These are phyloP conservation scores for Saccharomyces jurei DNA, from an alignment of 805 yeast genomes.

Conservation along the genomic window DNA sequence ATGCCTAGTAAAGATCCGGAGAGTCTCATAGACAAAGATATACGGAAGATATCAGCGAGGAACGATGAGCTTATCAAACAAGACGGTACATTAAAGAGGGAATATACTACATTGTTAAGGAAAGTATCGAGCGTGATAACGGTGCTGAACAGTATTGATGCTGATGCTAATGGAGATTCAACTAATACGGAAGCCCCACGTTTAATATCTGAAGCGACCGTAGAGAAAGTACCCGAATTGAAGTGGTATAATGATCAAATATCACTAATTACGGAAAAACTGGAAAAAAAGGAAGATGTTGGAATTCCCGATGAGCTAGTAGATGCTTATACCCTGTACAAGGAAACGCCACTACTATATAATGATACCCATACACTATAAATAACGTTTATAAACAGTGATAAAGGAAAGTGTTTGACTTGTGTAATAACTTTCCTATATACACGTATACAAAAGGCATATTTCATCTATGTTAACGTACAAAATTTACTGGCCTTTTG, in stretches of 20 bases:
- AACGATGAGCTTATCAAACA: conserved; percentile 29
- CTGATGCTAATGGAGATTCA: conserved; percentile 1
- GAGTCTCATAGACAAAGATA: conserved; percentile 6
- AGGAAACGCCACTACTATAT: conserved; percentile 25
- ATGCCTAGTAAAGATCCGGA: neutral
- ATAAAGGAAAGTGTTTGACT: neutral
- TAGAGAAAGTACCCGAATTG: conserved; percentile 19
- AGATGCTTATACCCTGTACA: conserved; percentile 23
- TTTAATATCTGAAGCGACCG: conserved; percentile 11
- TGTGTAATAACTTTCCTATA: neutral
- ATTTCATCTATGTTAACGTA: conserved; percentile 1
- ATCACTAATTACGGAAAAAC: conserved; percentile 4
- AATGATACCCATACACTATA: conserved; percentile 11
- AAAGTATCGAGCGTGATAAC: conserved; percentile 22
- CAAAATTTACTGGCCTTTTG: neutral
- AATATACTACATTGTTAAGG: conserved; percentile 27
- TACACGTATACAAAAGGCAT: neutral
- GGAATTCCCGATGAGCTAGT: conserved; percentile 20
- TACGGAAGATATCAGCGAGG: conserved; percentile 13
- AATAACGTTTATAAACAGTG: neutral
- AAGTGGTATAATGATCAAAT: conserved; percentile 25
- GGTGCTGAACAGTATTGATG: conserved; percentile 9
- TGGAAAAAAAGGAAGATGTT: conserved; percentile 4
- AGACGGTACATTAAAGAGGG: conserved; percentile 23
- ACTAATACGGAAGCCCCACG: conserved; percentile 4